These are phyloP conservation scores for Teunomyces pallodes DNA, from an alignment of 805 yeast species.

Conservation along the genomic window DNA sequence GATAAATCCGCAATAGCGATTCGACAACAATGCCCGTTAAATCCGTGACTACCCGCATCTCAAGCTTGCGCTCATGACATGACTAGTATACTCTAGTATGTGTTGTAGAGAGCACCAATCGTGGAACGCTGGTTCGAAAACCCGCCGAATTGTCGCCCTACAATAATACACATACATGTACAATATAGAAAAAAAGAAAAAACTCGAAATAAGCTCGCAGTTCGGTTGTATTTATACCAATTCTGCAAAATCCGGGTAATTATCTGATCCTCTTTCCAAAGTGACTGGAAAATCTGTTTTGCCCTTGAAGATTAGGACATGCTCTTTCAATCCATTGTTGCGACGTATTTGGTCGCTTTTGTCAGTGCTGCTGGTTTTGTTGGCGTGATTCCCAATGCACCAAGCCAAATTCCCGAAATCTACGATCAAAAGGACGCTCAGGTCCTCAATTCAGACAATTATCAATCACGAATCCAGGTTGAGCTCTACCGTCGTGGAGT, in stretches of 20 bases:
- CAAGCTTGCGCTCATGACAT: conserved; percentile 6
- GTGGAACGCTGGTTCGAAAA: conserved; percentile 23
- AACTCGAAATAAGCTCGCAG: not conserved
- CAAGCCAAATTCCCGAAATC: conserved; percentile 17
- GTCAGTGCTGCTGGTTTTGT: conserved; percentile 3
- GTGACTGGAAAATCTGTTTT: not conserved
- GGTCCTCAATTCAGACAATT: conserved; percentile 36
- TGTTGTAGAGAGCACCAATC: conserved; percentile 49
- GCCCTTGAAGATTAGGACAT: not conserved
- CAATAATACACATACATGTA: conserved; percentile 50
- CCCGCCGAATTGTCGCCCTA: conserved; percentile 39
- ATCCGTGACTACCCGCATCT: conserved; percentile 39
- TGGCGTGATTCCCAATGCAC: conserved; percentile 30
- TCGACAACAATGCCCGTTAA: conserved; percentile 36
- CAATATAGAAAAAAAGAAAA: conserved; percentile 31
- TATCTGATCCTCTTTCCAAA: not conserved
- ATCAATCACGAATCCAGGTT: conserved; percentile 30
- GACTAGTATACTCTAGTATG: conserved; percentile 46
- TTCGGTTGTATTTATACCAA: not conserved
- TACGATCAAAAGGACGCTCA: conserved; percentile 8
- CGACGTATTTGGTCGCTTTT: not conserved
- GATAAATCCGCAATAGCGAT: not conserved
- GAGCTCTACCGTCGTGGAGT: not conserved
- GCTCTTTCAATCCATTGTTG: not conserved
- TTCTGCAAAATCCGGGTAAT: not conserved